Base-by-base conservation (phyloP, 129 eudicot species). In the Solidago caesia region DNA sequence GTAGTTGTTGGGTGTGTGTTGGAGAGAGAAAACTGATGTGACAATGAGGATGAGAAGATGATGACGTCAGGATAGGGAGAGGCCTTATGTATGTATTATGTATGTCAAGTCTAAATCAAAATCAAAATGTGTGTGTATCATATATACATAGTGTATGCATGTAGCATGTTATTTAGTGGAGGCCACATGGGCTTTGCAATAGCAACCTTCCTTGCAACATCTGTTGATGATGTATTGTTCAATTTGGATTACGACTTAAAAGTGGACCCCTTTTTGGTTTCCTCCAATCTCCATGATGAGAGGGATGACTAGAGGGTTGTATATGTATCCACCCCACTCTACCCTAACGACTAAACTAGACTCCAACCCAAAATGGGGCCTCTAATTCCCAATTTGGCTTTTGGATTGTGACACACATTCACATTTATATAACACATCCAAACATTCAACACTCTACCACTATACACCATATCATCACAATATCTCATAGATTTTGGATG, bases 281-380 rank as follows among this genome's bases (percentile, higher is more conserved):
- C 26, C 63, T 43, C 29, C 9, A 0, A 15, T 7, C 29, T 12
- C 69, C 75, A 67, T 77, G 70, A 68, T 77, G 69, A 77, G 69
- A 51, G 44, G 61, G 68, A 46, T 77, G 81, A 69, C 75, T 68
- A 69, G 43, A 75, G 49, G 29, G 61, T 57, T 68, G 26, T 48
- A 46, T 77, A 51, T 21, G 21, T 33, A 44, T 26, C 27, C 61
- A 49, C 75, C 82, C 77, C 48, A 43, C 72, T 25, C 77, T 64
- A 79, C 70, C 75, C 79, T 73, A 56, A 46, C 46, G 41, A 41
- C 74, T 21, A 27, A 33, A 66, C 64, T 70, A 78, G 60, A 65
- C 79, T 72, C 79, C 83, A 79, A 79, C 14, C 56, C 74, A 74
- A 73, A 55, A 55, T 66, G 75, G 79, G 83, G 12, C 48, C 77